Base-by-base conservation (phyloP, 495 filamentous ascomycete genomes). In the Podospora didyma region DNA sequence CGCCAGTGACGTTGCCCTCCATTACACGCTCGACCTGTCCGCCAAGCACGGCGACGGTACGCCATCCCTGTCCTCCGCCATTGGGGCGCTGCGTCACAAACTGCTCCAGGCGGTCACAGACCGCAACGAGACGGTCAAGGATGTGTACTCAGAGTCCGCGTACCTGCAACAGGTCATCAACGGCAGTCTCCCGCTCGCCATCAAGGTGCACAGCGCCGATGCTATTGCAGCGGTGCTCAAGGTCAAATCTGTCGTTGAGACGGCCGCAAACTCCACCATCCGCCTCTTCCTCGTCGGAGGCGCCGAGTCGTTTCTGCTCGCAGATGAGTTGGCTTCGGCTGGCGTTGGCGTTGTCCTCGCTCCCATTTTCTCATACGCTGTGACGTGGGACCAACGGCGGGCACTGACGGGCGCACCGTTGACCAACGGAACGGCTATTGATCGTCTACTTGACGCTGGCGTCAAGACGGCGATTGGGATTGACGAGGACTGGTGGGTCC, bases 381-480 rank as follows among this genome's bases (percentile, higher is more conserved):
- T 26, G 2, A 46, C 53, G 0, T 82, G 79, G 78, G 79, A 80
- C 49, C 69, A 79, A 55, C 70, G 73, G 2, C 69, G 78, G 7
- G 69, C 75, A 3, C 64, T 80, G 21, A 69, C 74, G 0, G 79
- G 79, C 2, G 78, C 79, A 2, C 79, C 79, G 16, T 72, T 82
- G 1, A 79, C 75, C 10, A 79, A 80, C 49, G 79, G 75, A 3
- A 82, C 79, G 7, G 69, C 67, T 1, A 64, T 82, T 6, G 75
- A 79, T 44, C 31, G 41, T 16, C 71, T 82, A 3, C 26, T 78
- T 1, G 71, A 75, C 26, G 79, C 79, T 26, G 66, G 74, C 9
- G 79, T 82, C 2, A 46, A 56, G 6, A 69, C 73, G 9, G 80
- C 70, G 0, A 72, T 82, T 20, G 72, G 76, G 2, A 61, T 76